Percentiles rank a stretch among this genome's conserved stretches.
Evolutionary conservation across 495 filamentous ascomycete genomes (phyloP).

Genomic region (Penicillium canariense): DNA sequence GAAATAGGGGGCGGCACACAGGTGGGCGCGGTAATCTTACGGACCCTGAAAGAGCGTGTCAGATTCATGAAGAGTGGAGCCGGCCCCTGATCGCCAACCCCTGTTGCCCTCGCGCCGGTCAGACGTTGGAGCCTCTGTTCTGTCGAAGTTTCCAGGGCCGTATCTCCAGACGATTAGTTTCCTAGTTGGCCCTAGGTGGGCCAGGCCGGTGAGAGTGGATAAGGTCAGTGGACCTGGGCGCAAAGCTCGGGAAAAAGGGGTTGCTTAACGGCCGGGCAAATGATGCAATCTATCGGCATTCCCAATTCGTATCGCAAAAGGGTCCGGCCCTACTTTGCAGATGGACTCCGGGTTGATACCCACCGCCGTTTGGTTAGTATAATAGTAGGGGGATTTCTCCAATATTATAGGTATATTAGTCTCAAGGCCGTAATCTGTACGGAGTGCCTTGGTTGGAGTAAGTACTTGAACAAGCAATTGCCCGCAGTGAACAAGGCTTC

Average conservation of each 20-base stretch:
- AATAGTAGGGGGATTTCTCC: too few species aligned
- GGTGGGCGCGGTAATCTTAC: conserved; percentile 10
- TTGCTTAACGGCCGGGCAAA: background rate
- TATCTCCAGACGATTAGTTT: background rate
- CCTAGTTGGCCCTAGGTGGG: background rate
- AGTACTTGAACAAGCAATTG: too few species aligned
- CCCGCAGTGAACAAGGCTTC: too few species aligned
- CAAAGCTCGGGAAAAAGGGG: background rate
- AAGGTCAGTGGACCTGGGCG: background rate
- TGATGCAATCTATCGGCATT: conserved; percentile 21
- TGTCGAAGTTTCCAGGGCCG: too few species aligned
- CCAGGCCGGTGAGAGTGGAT: background rate
- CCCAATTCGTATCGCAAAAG: background rate
- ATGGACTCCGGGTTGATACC: too few species aligned
- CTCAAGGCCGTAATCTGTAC: too few species aligned
- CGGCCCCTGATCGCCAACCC: conserved; percentile 20
- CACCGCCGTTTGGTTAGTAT: too few species aligned
- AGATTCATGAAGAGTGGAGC: conserved; percentile 7
- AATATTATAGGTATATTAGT: too few species aligned
- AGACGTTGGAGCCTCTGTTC: background rate
- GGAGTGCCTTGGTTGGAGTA: too few species aligned
- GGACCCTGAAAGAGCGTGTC: conserved; percentile 20
- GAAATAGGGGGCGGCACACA: background rate
- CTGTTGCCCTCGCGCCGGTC: conserved; percentile 3
- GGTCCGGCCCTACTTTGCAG: background rate